Evolutionary conservation across 495 filamentous ascomycete genomes (phyloP).

Genomic region (Aspergillus haitiensis): DNA sequence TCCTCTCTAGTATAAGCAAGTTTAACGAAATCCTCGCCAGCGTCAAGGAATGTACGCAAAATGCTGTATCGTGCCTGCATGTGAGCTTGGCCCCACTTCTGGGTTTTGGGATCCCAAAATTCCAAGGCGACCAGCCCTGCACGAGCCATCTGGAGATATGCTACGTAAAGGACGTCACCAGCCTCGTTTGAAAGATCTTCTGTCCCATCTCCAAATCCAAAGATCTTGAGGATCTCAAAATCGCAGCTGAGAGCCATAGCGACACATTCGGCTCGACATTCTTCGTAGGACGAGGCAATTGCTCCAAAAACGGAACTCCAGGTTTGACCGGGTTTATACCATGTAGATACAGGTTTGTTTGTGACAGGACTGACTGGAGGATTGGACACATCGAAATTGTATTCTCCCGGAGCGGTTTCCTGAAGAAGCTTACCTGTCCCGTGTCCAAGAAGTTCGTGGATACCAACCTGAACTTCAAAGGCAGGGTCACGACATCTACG

Average conservation of each 20-base stretch:
- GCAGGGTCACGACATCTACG: constrained; percentile 76
- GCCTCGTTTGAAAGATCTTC: constrained; percentile 70
- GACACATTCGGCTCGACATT: constrained; percentile 81
- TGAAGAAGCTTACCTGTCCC: constrained; percentile 94
- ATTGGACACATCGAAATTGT: constrained; percentile 80
- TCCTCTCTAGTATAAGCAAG: constrained; percentile 73
- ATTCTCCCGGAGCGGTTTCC: constrained; percentile 75
- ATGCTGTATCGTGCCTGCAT: constrained; percentile 95
- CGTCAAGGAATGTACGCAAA: constrained; percentile 80
- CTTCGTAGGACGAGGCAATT: constrained; percentile 83
- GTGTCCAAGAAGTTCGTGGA: constrained; percentile 94
- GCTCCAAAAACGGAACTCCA: constrained; percentile 91
- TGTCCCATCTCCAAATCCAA: constrained; percentile 80
- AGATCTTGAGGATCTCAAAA: constrained; percentile 83
- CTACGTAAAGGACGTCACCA: constrained; percentile 79
- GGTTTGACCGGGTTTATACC: constrained; percentile 91
- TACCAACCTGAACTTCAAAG: constrained; percentile 92
- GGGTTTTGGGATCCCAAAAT: constrained; percentile 80
- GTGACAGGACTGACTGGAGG: constrained; percentile 81
- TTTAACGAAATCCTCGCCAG: constrained; percentile 78
- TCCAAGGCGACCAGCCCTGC: constrained; percentile 83
- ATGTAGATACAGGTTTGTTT: constrained; percentile 72
- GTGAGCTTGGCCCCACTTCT: constrained; percentile 94
- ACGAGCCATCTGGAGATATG: constrained; percentile 89
- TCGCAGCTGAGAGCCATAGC: constrained; percentile 93